Evolutionary conservation across 495 filamentous ascomycete genomes (phyloP).

Genomic region (Talaromyces ruber): DNA sequence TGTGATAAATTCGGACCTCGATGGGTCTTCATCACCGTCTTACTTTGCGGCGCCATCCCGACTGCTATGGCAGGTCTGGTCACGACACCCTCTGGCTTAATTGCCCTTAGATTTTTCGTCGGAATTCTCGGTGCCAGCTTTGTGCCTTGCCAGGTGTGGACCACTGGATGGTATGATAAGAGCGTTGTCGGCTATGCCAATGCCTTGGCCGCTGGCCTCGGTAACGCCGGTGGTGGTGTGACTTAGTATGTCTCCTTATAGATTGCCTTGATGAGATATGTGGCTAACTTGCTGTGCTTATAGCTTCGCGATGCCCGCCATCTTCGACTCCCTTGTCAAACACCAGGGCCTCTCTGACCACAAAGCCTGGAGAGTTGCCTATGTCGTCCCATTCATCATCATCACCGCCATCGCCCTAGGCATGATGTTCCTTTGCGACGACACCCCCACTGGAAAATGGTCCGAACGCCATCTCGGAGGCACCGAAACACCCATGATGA

Average conservation of each 20-base stretch:
- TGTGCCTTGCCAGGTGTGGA: slow-evolving; percentile 95
- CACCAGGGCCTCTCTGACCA: slow-evolving; percentile 48
- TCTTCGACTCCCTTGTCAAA: slow-evolving; percentile 71
- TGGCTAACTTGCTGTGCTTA: neutral
- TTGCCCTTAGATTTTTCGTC: slow-evolving; percentile 81
- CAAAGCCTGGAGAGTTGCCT: slow-evolving; percentile 76
- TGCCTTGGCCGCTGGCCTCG: slow-evolving; percentile 74
- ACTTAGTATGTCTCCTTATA: slow-evolving; percentile 36
- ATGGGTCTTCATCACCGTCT: slow-evolving; percentile 64
- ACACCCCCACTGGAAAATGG: slow-evolving; percentile 82
- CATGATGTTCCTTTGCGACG: slow-evolving; percentile 69
- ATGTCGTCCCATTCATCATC: slow-evolving; percentile 75
- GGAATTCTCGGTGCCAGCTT: slow-evolving; percentile 88
- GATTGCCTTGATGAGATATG: neutral
- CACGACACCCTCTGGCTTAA: slow-evolving; percentile 58
- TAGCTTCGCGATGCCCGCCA: slow-evolving; percentile 90
- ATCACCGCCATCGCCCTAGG: slow-evolving; percentile 54
- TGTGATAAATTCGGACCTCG: slow-evolving; percentile 84
- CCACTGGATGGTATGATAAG: slow-evolving; percentile 92
- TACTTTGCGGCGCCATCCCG: slow-evolving; percentile 72
- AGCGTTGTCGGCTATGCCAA: slow-evolving; percentile 90
- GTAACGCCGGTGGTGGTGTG: slow-evolving; percentile 88
- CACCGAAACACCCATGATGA: slow-evolving; percentile 13
- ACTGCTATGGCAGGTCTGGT: slow-evolving; percentile 77
- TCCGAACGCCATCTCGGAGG: slow-evolving; percentile 48